Percentiles rank a stretch among this genome's conserved stretches.
Evolutionary conservation across 139 green algal genomes (phyloP).

Genomic region (Ulvella scutata): DNA sequence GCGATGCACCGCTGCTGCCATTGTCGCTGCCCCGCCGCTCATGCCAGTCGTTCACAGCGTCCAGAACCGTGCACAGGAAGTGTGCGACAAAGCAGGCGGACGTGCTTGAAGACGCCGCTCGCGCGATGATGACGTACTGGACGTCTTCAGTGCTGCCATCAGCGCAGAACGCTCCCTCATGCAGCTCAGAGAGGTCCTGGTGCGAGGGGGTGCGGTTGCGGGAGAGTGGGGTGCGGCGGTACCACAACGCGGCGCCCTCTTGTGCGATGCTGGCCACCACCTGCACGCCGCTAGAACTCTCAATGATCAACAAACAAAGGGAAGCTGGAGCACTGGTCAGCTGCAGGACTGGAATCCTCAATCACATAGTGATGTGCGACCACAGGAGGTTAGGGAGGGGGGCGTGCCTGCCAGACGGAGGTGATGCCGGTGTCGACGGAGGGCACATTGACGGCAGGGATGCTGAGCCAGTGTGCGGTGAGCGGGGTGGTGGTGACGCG

Average conservation of each 20-base stretch:
- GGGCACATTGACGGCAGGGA: neutral
- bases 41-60: neutral
- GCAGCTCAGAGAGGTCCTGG: constrained; percentile 52
- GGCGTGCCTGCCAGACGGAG: constrained; percentile 8
- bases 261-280: constrained; percentile 37
- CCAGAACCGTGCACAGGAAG: neutral
- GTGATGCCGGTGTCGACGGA: constrained; percentile 2
- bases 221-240: constrained; percentile 66
- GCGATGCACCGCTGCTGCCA: neutral
- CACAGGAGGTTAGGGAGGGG: neutral
- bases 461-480: neutral
- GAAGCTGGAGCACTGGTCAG: too few relatives aligned
- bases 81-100: neutral
- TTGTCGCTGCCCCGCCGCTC: neutral
- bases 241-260: constrained; percentile 46
- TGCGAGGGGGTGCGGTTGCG: constrained; percentile 66
- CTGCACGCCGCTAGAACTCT: too few relatives aligned
- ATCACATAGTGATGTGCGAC: too few relatives aligned
- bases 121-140: neutral
- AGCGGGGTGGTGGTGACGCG: neutral
- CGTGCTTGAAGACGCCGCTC: neutral
- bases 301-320: too few relatives aligned
- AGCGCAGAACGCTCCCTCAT: constrained; percentile 10
- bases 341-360: too few relatives aligned
- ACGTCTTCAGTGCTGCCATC: neutral